Percentiles rank a stretch among this genome's conserved stretches.
These are phyloP conservation scores for Camelina sativa DNA, from an alignment of 345 rosid genomes.

Conservation along the genomic window DNA sequence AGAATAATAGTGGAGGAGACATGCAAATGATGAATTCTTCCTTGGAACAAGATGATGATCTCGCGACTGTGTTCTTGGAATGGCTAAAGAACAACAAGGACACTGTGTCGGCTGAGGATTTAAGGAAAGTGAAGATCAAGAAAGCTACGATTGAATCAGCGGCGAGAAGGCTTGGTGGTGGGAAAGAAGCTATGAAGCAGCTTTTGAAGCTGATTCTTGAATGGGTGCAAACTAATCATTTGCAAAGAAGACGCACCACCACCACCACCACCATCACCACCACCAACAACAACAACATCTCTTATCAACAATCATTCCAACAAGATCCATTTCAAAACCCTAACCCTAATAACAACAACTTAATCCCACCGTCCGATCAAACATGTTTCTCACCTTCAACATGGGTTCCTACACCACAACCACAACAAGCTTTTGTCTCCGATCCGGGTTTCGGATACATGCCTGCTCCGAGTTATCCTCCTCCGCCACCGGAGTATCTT, in stretches of 20 bases:
- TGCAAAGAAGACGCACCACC: conserved; percentile 57
- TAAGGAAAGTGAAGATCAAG: conserved; percentile 88
- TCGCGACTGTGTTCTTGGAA: conserved; percentile 80
- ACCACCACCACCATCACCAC: conserved; percentile 12
- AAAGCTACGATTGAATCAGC: conserved; percentile 92
- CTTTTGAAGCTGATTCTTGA: conserved; percentile 89
- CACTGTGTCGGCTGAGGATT: conserved; percentile 85
- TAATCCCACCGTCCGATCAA: conserved; percentile 48
- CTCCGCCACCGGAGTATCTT: conserved; percentile 27
- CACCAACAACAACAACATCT: conserved; percentile 14
- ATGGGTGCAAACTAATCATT: conserved; percentile 95
- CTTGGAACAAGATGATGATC: conserved; percentile 59
- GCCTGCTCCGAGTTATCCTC: conserved; percentile 41
- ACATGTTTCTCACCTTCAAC: conserved; percentile 52
- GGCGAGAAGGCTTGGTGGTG: conserved; percentile 85
- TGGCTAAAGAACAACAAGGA: conserved; percentile 92
- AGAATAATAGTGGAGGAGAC: conserved; percentile 43
- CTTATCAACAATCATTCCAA: conserved; percentile 45
- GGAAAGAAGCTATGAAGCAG: conserved; percentile 91
- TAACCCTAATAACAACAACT: conserved; percentile 48
- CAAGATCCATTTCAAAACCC: conserved; percentile 57
- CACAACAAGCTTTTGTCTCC: conserved; percentile 42
- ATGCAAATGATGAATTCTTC: conserved; percentile 41
- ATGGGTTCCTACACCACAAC: conserved; percentile 51
- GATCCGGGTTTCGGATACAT: conserved; percentile 52